These are phyloP conservation scores for Rhynchospora tenuis DNA, from an alignment of 176 grass and related monocot genomes.

Conservation along the genomic window DNA sequence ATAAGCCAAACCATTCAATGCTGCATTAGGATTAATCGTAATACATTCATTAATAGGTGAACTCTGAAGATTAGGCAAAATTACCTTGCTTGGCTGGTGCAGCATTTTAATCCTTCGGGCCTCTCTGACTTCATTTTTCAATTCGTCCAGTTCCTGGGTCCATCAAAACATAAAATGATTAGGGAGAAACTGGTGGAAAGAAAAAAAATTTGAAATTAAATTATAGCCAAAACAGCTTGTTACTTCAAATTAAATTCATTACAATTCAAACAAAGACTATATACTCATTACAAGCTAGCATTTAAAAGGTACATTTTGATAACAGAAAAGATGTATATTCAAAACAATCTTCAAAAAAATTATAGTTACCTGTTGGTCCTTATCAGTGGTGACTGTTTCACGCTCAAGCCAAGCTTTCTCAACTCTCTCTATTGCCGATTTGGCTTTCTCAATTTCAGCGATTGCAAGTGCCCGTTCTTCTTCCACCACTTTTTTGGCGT, in stretches of 20 bases:
- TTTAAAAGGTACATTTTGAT: not conserved
- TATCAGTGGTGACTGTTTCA: conserved; percentile 50
- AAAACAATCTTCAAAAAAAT: not conserved
- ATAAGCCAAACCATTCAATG: conserved; percentile 5
- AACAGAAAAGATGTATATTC: not conserved
- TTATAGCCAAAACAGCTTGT: not conserved
- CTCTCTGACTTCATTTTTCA: conserved; percentile 81
- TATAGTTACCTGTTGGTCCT: conserved; percentile 58
- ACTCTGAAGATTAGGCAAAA: conserved; percentile 19
- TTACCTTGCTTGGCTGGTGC: conserved; percentile 98
- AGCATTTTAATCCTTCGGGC: conserved; percentile 98
- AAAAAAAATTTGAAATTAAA: not conserved
- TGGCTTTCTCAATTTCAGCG: conserved; percentile 90
- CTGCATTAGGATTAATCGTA: not conserved
- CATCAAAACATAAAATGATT: conserved; percentile 14
- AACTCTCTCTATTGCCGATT: conserved; percentile 60
- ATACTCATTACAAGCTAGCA: not conserved
- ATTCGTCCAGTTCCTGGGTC: conserved; percentile 70
- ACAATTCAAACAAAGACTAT: not conserved
- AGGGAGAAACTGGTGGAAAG: not conserved
- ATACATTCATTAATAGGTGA: not conserved
- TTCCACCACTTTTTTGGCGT: conserved; percentile 83
- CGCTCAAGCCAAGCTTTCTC: conserved; percentile 64
- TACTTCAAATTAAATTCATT: not conserved
- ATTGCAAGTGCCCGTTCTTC: conserved; percentile 83